Conservation (phyloP, 768 basidiomycete genomes). For the Hygrocybe punicea region DNA sequence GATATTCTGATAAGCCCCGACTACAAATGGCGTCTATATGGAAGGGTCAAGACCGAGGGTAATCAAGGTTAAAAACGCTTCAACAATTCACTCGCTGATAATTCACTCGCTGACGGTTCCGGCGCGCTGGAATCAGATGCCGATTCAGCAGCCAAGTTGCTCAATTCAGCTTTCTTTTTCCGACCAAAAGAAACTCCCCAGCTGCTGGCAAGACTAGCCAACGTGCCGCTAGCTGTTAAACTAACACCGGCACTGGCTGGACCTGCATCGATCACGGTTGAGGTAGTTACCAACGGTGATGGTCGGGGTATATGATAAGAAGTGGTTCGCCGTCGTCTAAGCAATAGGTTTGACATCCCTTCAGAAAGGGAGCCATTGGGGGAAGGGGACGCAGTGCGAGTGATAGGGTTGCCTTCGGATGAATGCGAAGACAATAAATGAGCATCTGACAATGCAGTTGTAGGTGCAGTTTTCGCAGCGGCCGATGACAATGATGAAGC, state of each 20-base stretch:
- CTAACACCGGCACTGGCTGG: constrained; percentile 28
- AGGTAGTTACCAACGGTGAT: constrained; percentile 47
- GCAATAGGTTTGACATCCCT: constrained; percentile 47
- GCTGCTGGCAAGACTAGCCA: constrained; percentile 58
- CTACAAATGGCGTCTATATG: no score
- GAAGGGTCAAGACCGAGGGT: background rate
- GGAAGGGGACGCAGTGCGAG: constrained; percentile 48
- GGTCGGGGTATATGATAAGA: constrained; percentile 57
- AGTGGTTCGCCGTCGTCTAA: constrained; percentile 52
- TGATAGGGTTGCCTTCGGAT: constrained; percentile 42
- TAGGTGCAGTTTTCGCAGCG: constrained; percentile 57
- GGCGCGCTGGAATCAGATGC: constrained; percentile 21
- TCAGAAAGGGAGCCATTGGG: constrained; percentile 62
- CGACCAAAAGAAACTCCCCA: constrained; percentile 66
- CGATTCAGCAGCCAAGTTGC: constrained; percentile 29
- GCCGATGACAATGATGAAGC: constrained; percentile 41
- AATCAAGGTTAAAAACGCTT: constrained; percentile 30
- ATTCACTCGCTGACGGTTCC: constrained; percentile 26
- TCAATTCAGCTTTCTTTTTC: constrained; percentile 42
- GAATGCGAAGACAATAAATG: constrained; percentile 46
- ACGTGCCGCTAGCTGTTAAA: constrained; percentile 47
- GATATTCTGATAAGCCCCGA: no score
- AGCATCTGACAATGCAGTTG: constrained; percentile 63
- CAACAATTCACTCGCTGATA: constrained; percentile 37
- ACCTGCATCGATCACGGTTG: constrained; percentile 23